A percentile compares a stretch with the other conserved stretches of the same genome.
Conservation (phyloP, 2,329 filamentous ascomycete species). For the Dactylellina drechsleri region DNA sequence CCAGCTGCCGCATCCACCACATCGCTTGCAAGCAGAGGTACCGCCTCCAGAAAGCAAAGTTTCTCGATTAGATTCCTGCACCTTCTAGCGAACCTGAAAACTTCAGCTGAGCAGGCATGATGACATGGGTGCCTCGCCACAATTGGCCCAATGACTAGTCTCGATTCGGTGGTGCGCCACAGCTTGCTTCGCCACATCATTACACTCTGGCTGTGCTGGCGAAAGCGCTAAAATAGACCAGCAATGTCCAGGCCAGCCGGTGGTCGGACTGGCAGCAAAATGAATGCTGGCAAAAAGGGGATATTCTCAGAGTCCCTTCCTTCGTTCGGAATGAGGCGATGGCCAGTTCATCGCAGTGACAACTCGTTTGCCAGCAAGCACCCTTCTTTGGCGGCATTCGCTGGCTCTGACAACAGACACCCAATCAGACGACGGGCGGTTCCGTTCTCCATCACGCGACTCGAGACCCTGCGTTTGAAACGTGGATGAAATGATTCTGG, state of each 20-base stretch:
- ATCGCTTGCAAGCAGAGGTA: neutral
- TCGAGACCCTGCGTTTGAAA: neutral
- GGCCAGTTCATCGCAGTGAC: conserved; percentile 33
- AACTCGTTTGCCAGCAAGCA: conserved; percentile 27
- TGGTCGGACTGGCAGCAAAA: neutral
- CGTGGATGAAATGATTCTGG: neutral
- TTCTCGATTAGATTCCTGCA: conserved; percentile 43
- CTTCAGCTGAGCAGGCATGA: conserved; percentile 52
- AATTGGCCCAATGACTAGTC: conserved; percentile 23
- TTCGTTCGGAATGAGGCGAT: conserved; percentile 32
- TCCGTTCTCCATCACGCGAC: neutral
- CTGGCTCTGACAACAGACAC: neutral
- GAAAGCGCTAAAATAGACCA: neutral
- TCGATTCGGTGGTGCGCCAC: conserved; percentile 25
- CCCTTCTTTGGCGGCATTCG: neutral
- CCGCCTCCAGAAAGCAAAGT: neutral
- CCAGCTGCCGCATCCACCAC: conserved; percentile 23
- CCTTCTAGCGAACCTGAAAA: conserved; percentile 39
- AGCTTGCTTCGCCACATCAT: conserved; percentile 40
- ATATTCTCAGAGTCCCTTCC: conserved; percentile 16
- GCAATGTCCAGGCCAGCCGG: neutral
- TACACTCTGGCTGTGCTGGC: conserved; percentile 9
- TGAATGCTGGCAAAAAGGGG: neutral
- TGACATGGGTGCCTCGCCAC: conserved; percentile 53
- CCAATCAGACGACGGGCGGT: neutral